phyloP scores from a whole-genome alignment of 306 rosid species.

The Prunus mongolica region DNA sequence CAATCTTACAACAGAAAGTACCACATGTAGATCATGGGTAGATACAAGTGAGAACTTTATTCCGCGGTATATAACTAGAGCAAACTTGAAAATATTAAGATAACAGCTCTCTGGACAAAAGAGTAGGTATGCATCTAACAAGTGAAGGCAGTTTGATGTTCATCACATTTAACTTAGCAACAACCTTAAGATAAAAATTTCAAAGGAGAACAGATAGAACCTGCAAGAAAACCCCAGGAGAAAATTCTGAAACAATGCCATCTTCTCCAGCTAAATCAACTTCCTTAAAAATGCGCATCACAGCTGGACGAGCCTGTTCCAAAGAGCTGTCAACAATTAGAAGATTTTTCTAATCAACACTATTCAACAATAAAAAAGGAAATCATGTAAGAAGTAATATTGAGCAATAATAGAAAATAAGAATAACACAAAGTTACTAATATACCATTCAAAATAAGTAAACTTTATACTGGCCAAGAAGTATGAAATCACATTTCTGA shows the following conservation, averaged over 20 bases:
- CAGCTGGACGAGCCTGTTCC: conserved; percentile 92
- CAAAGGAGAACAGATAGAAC: conserved; percentile 33
- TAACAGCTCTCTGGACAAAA: neutral
- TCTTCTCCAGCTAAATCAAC: conserved; percentile 82
- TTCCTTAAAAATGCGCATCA: conserved; percentile 53
- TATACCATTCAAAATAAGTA: neutral
- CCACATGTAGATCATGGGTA: neutral
- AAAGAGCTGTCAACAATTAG: conserved; percentile 25
- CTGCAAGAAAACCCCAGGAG: conserved; percentile 94
- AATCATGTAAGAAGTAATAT: conserved; percentile 2
- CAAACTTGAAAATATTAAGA: neutral
- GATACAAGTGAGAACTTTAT: neutral
- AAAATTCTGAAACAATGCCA: conserved; percentile 81
- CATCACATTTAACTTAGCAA: neutral
- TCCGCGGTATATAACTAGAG: neutral
- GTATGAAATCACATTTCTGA: neutral
- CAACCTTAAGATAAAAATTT: conserved; percentile 1
- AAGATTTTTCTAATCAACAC: neutral
- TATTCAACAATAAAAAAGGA: neutral
- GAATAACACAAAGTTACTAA: neutral
- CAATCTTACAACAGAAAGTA: neutral
- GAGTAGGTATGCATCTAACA: neutral
- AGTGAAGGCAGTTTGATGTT: neutral
- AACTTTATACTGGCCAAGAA: neutral
- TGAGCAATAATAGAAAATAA: neutral